Evolutionary conservation across 2,329 filamentous ascomycete genomes (phyloP).

Genomic region (Alternaria triticimaculans): DNA sequence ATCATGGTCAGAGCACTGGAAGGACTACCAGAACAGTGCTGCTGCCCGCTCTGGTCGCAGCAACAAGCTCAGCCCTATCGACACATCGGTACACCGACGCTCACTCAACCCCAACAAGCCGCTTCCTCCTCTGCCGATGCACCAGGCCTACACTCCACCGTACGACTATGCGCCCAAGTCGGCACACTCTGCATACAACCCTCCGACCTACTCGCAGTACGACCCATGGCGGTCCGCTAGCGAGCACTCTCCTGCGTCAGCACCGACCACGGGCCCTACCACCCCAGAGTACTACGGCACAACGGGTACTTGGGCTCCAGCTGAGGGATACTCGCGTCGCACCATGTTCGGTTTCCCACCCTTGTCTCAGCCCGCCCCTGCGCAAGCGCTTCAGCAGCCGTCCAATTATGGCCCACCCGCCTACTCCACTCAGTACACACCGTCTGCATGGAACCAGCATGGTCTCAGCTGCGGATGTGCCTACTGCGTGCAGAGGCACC

Average conservation of each 20-base stretch:
- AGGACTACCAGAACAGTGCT: conserved; percentile 64
- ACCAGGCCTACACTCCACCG: conserved; percentile 49
- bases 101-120: conserved; percentile 56
- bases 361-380: conserved; percentile 42
- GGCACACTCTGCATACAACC: conserved; percentile 46
- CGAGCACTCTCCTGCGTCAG: conserved; percentile 60
- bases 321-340: conserved; percentile 50
- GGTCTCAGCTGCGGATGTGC: conserved; percentile 47
- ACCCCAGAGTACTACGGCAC: conserved; percentile 62
- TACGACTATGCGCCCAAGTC: conserved; percentile 48
- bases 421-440: conserved; percentile 45
- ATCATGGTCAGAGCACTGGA: conserved; percentile 71
- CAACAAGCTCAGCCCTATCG: conserved; percentile 65
- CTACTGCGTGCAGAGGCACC: conserved; percentile 48
- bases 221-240: conserved; percentile 53
- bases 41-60: conserved; percentile 47
- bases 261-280: conserved; percentile 60
- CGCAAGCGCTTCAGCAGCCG: conserved; percentile 53
- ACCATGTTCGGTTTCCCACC: conserved; percentile 52
- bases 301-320: conserved; percentile 56
- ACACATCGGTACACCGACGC: conserved; percentile 67
- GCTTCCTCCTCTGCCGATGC: conserved; percentile 47
- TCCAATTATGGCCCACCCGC: conserved; percentile 44
- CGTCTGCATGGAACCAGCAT: conserved; percentile 48
- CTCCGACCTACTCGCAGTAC: conserved; percentile 45